These are phyloP conservation scores for Coemansia sp. DNA, from an alignment of 192 early-diverging fungal genomes.

Conservation along the genomic window DNA sequence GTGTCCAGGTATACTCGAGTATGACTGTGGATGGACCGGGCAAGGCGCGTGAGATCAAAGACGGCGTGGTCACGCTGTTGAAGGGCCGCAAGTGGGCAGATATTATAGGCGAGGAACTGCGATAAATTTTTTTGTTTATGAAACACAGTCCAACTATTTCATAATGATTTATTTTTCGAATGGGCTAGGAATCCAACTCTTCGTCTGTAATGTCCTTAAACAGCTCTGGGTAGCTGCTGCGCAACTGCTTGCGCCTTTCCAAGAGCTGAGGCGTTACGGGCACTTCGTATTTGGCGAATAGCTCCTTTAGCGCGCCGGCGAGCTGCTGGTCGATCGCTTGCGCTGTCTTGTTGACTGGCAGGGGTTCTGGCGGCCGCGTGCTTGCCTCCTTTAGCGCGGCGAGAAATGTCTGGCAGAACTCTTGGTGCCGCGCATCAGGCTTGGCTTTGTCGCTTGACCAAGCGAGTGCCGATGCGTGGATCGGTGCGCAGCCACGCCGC, in stretches of 20 bases:
- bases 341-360: neutral
- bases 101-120: conserved; percentile 41
- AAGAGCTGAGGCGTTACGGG: conserved; percentile 32
- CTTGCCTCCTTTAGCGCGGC: conserved; percentile 2
- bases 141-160: neutral
- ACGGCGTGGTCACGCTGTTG: conserved; percentile 69
- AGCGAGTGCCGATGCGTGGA: neutral
- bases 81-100: conserved; percentile 74
- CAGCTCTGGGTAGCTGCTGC: conserved; percentile 31
- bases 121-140: neutral
- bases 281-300: conserved; percentile 22
- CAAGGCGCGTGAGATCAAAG: conserved; percentile 77
- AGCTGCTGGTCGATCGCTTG: conserved; percentile 18
- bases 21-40: conserved; percentile 81
- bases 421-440: conserved; percentile 12
- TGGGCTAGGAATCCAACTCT: conserved; percentile 16
- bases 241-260: conserved; percentile 19
- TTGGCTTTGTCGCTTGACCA: neutral
- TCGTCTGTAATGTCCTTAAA: conserved; percentile 33
- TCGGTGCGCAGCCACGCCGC: neutral
- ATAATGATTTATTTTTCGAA: too few species aligned
- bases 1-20: conserved; percentile 83
- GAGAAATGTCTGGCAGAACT: conserved; percentile 22
- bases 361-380: neutral
- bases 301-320: neutral